Conservation (phyloP, 2,329 filamentous ascomycete genomes). For the Ophiocordyceps robertsii region DNA sequence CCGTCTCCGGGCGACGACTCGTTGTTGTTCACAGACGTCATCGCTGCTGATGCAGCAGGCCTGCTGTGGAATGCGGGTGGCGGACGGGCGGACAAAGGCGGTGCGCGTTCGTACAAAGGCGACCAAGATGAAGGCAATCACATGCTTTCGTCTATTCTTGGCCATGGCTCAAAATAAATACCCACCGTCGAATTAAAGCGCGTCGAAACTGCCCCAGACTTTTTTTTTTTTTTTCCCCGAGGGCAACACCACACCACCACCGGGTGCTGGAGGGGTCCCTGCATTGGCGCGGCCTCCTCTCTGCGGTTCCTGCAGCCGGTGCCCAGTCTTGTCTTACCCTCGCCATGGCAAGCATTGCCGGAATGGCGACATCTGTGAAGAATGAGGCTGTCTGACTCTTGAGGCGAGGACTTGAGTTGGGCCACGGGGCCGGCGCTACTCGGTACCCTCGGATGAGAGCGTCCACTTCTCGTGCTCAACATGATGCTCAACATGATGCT, state of each 20-base stretch:
- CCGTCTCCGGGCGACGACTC: constrained; percentile 6
- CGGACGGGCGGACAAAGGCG: neutral
- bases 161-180: no score
- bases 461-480: neutral
- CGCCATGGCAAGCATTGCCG: no score
- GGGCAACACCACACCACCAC: neutral
- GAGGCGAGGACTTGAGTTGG: no score
- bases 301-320: constrained; percentile 1
- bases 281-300: neutral
- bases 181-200: neutral
- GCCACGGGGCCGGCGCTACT: no score
- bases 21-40: constrained; percentile 5
- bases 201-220: neutral
- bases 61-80: no score
- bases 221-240: neutral
- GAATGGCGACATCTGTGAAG: no score
- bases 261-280: constrained; percentile 1
- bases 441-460: no score
- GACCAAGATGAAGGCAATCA: constrained; percentile 1
- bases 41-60: neutral
- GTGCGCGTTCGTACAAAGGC: no score
- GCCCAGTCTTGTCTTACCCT: neutral
- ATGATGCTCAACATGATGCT: no score
- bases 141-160: neutral
- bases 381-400: no score